Evolutionary conservation across 441 rosid species (phyloP).

Genomic region (Erodium trifolium): DNA sequence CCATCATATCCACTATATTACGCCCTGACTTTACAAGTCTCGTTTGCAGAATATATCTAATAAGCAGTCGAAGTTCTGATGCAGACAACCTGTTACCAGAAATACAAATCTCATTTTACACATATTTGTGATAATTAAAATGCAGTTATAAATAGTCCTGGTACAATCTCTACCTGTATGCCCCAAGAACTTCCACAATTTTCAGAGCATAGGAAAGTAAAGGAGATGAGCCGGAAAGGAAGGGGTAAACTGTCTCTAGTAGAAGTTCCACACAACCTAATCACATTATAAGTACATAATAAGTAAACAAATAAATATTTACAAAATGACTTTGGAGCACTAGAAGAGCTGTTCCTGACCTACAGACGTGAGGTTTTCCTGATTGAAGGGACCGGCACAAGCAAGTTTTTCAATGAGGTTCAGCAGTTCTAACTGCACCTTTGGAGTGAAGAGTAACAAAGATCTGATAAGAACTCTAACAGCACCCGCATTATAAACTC

Average conservation of each 20-base stretch:
- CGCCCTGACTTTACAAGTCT: constrained; percentile 72
- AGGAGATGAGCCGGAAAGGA: constrained; percentile 76
- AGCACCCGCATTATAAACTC: constrained; percentile 90
- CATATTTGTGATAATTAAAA: neutral
- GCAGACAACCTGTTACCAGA: constrained; percentile 78
- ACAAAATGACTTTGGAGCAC: constrained; percentile 11
- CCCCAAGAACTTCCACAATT: constrained; percentile 96
- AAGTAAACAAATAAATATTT: constrained; percentile 21
- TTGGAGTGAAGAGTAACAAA: constrained; percentile 89
- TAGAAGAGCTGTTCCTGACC: constrained; percentile 48
- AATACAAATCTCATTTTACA: constrained; percentile 23
- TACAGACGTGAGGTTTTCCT: constrained; percentile 89
- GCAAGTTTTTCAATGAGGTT: constrained; percentile 79
- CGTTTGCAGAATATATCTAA: constrained; percentile 81
- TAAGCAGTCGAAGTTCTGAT: constrained; percentile 77
- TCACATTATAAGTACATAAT: constrained; percentile 17
- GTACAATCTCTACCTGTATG: constrained; percentile 57
- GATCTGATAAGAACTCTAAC: constrained; percentile 82
- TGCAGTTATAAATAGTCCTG: constrained; percentile 13
- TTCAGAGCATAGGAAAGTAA: constrained; percentile 77
- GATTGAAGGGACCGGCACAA: constrained; percentile 84
- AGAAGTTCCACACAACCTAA: constrained; percentile 96
- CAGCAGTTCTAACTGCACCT: constrained; percentile 86
- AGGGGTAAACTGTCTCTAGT: constrained; percentile 85
- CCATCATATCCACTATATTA: constrained; percentile 85